Percentiles rank a stretch among this genome's conserved stretches.
phyloP scores from a whole-genome alignment of 176 grass and related monocot species.

The Avena atlantica region DNA sequence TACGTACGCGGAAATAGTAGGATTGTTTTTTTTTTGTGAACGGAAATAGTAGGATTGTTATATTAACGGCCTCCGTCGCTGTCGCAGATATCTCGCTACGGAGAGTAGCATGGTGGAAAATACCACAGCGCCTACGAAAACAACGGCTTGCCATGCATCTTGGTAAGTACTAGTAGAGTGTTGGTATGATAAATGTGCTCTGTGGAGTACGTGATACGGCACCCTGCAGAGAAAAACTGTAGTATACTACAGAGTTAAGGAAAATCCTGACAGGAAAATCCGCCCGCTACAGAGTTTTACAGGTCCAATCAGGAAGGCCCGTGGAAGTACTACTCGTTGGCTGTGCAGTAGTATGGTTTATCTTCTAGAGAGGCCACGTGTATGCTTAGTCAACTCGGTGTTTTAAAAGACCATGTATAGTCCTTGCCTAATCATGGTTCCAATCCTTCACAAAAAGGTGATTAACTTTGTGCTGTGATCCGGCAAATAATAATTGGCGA shows the following conservation, averaged over 20 bases:
- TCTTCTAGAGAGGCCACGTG: no score
- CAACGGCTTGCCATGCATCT: not conserved
- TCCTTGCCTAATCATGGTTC: not conserved
- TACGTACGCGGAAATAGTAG: not conserved
- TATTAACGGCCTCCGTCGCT: conserved; percentile 34
- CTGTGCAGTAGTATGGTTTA: not conserved
- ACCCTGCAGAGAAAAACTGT: no score
- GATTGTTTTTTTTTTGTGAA: no score
- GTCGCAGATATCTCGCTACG: not conserved
- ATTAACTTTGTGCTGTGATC: no score
- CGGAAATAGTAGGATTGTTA: conserved; percentile 6
- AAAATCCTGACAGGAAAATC: no score
- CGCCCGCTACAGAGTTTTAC: not conserved
- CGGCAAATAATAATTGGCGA: not conserved
- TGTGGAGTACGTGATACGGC: no score
- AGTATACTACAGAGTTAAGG: no score
- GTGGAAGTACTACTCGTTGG: no score
- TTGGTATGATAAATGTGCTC: no score
- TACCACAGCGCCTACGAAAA: not conserved
- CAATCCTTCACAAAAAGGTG: not conserved
- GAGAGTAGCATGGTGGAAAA: no score
- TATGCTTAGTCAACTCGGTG: not conserved
- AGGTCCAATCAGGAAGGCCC: not conserved
- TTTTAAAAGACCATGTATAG: not conserved
- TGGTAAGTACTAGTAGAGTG: no score